Base-by-base conservation (phyloP, 2,329 filamentous ascomycete species). In the Colletotrichum zoysiae region DNA sequence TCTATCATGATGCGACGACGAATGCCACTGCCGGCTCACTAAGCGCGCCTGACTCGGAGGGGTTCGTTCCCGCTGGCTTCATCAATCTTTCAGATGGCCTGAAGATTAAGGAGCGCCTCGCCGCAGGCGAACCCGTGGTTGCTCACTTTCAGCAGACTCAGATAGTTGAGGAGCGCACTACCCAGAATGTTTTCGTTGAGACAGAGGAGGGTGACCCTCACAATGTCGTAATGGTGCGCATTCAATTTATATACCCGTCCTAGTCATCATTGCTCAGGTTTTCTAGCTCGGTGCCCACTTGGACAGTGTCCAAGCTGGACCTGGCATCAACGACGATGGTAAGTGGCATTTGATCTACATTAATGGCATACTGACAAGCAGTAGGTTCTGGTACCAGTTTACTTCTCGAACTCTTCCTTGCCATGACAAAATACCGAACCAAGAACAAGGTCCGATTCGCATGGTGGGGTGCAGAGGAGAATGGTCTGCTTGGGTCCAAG, bases 381-480 rank as follows among this genome's bases (percentile, higher is more conserved):
- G 20, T 23, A 73, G 78, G 84, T 9, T 84, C 81, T 0, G 84
- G 84, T 5, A 81, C 81, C 3, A 78, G 82, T 0, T 79, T 82
- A 0, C 77, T 85, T 40, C 78, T 86, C 2, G 82, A 85, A 61
- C 76, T 84, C 16, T 82, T 82, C 68, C 81, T 80, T 30, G 81
- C 77, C n/a, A 77, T 83, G 23, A 74, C 79, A 16, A 79, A 84
- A 63, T 81, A 78, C 67, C 77, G 77, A 3, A 79, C 78, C 42
- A 79, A 79, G 40, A 77, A 79, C 75, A 81, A 81, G 72, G 78
- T 85, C 2, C 79, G 83, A 5, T 85, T 86, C 57, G 81, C 78
- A 0, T 86, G 83, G 82, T 86, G 84, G 84, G 83, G 80, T 0
- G 84, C 83, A 0, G 84, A 86, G 67, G 84, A 86, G 77, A 81